phyloP scores from a whole-genome alignment of 352 stramenopile species.

The Globisporangium nodosum region DNA sequence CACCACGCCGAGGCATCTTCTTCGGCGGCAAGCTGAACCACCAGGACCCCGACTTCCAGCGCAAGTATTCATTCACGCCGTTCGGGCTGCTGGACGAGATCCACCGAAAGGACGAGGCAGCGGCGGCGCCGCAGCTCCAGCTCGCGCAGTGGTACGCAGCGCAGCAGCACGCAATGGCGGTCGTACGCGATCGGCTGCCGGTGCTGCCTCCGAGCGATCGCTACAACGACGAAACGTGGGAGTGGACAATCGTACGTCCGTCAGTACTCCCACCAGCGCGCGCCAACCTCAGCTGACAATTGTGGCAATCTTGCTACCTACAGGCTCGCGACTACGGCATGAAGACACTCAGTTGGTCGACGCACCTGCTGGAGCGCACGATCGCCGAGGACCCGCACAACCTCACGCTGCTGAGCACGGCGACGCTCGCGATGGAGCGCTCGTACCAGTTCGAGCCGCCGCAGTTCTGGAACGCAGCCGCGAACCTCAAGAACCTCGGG shows the following conservation, averaged over 20 bases:
- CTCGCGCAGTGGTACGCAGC: constrained; percentile 42
- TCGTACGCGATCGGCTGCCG: constrained; percentile 33
- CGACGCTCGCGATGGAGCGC: constrained; percentile 63
- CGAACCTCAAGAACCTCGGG: constrained; percentile 91
- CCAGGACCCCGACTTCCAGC: constrained; percentile 43
- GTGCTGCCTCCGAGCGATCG: constrained; percentile 47
- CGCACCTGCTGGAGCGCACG: constrained; percentile 84
- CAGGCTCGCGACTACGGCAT: constrained; percentile 70
- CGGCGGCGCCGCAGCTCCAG: constrained; percentile 2
- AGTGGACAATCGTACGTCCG: constrained; percentile 84
- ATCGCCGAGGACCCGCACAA: constrained; percentile 68
- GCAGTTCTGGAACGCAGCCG: constrained; percentile 51
- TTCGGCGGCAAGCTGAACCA: constrained; percentile 81
- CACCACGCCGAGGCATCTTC: constrained; percentile 48
- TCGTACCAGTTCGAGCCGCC: constrained; percentile 63
- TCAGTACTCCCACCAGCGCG: neutral
- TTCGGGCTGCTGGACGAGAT: constrained; percentile 61
- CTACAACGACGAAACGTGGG: constrained; percentile 90
- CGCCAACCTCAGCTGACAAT: too few relatives aligned
- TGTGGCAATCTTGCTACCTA: too few relatives aligned
- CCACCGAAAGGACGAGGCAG: constrained; percentile 13
- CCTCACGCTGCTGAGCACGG: constrained; percentile 57
- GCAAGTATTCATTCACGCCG: constrained; percentile 40
- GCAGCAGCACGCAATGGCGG: constrained; percentile 27
- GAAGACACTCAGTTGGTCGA: constrained; percentile 76